Evolutionary conservation across 1,284 basidiomycete species (phyloP), one percentile per base, ranked within the genome.

Genomic region (Rhodotorula sp.): DNA sequence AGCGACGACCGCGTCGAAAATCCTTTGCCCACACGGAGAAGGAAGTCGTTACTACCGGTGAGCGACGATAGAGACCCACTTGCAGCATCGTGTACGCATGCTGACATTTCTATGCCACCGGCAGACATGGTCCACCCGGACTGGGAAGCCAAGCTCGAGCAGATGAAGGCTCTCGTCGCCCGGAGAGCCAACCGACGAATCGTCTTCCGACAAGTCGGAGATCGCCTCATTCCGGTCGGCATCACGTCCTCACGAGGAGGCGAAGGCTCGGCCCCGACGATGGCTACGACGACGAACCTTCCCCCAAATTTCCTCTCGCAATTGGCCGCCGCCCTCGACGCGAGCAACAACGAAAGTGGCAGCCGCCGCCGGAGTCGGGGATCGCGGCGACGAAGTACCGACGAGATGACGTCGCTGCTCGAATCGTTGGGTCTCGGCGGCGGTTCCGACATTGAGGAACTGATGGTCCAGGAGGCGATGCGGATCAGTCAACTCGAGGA

Each of bases 391-490:
- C 24, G 53, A 18, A 59, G 29, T n/a, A 61, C 30, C 30, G 68
- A 69, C 20, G 77, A 74, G 56, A 55, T 72, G 48, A 42, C 70
- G 56, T 59, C 68, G 77, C 68, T 59, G 62, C 64, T 76, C 26
- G 22, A 66, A 44, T 57, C 42, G n/a, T 61, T 69, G 42, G 70
- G 65, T 22, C 60, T 63, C 18, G 71, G 66, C 6, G 57, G 74
- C 6, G 77, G 70, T 4, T 66, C 58, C 15, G 75, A 76, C 45
- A 71, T 76, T 44, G 76, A 75, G 55, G 77, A 97, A 91, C 83
- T 98, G 60, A 97, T 99, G 95, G 85, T 99, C 65, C 95, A 95
- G 91, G 95, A 99, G 82, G 96, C 95, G 1, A 97, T 99, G 94
- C 88, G 95, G 55, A 83, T 97, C 68, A 96, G 93, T 57, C 84